Base-by-base conservation (phyloP, 2,329 filamentous ascomycete species). In the Claviceps pusilla region DNA sequence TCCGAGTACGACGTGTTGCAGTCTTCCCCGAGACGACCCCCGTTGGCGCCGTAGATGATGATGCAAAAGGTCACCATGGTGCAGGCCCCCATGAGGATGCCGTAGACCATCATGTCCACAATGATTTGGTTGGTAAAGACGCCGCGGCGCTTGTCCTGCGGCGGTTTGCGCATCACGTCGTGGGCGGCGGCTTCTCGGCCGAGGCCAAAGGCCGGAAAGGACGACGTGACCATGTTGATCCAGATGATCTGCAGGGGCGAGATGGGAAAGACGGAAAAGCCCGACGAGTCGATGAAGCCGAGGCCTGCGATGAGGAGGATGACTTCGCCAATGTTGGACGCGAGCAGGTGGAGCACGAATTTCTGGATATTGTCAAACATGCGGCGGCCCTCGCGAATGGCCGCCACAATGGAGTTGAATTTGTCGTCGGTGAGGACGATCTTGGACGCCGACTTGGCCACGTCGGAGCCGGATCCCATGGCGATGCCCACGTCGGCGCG, bases 171-270 rank as follows among this genome's bases (percentile, higher is more conserved):
- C 79, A 95, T 88, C 57, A 95, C 83, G 64, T 91, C 86, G 2
- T 79, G 76, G 0, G 83, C 80, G 0, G 87, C 87, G 48, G 76
- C 72, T 68, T 95, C 89, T 60, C 89, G 84, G 24, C 89, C 88
- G 1, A 95, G 79, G 47, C 89, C 89, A 72, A 95, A 93, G 56
- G 90, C 89, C 1, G 89, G 89, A 67, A 93, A 82, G 1, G 84
- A 87, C 45, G 87, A 91, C 0, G 89, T 95, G 54, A 93, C 79
- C 86, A 95, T 91, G 69, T 95, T 95, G 67, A 95, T 88, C 89
- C 88, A 95, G 56, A 95, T 78, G 58, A 95, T 91, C 62, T 95
- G 84, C 11, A 95, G 81, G 0, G 89, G 88, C 0, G 87, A 82
- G 48, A 95, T 79, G 4, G 89, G 89, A 67, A 94, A 95, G 10